Percentiles rank a stretch among this genome's conserved stretches.
phyloP scores from a whole-genome alignment of 768 basidiomycete species.

The Leccinum variicolor region DNA sequence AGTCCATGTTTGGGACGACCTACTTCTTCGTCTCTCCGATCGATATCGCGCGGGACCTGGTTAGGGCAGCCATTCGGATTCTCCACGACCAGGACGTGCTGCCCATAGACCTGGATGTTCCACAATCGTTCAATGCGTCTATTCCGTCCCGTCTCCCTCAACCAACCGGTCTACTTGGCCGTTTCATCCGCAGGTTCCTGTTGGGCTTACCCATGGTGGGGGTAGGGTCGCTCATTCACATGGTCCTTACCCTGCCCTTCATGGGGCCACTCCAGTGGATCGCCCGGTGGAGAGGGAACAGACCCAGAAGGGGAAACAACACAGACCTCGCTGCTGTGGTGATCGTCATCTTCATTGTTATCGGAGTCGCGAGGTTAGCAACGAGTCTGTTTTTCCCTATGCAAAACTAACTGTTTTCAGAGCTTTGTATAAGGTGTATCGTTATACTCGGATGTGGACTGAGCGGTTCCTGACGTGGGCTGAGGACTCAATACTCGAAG shows the following conservation, averaged over 20 bases:
- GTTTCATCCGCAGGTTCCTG: constrained; percentile 67
- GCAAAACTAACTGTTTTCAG: constrained; percentile 35
- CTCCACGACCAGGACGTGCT: constrained; percentile 54
- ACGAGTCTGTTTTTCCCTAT: background rate
- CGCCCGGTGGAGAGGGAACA: constrained; percentile 59
- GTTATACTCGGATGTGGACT: constrained; percentile 54
- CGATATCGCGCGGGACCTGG: constrained; percentile 56
- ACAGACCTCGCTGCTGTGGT: constrained; percentile 66
- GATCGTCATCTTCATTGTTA: constrained; percentile 54
- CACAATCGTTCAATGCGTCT: constrained; percentile 14
- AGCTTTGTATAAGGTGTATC: constrained; percentile 69
- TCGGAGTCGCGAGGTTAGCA: constrained; percentile 61
- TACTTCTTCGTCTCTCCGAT: constrained; percentile 50
- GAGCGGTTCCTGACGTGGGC: constrained; percentile 64
- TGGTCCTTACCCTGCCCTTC: constrained; percentile 62
- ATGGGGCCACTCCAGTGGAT: constrained; percentile 69
- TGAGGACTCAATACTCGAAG: constrained; percentile 80
- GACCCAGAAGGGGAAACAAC: constrained; percentile 48
- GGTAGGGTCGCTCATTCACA: constrained; percentile 69
- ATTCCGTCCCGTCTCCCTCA: constrained; percentile 21
- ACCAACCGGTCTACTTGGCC: constrained; percentile 47
- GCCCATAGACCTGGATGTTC: constrained; percentile 24
- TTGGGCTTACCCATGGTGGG: constrained; percentile 77
- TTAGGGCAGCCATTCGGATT: constrained; percentile 60
- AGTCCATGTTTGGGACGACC: constrained; percentile 32